Evolutionary conservation across 192 early-diverging fungal genomes (phyloP), one percentile per base, ranked within the genome.

Genomic region (Coemansia sp.): DNA sequence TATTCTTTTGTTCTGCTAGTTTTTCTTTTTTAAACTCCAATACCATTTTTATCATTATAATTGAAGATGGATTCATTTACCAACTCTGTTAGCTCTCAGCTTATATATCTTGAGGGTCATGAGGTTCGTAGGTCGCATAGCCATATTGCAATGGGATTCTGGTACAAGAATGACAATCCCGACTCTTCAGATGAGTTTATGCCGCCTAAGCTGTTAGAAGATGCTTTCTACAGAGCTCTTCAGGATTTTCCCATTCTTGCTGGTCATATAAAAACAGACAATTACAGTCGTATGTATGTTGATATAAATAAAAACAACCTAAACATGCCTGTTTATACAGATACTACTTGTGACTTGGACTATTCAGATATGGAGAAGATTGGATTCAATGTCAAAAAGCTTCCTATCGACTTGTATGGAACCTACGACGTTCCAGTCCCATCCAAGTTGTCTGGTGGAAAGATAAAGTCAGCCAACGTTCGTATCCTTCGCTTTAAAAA

Each of bases 251-350:
- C 26, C 3, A 26, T 26, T 3, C 26, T 26, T 26, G 26, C 26
- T 26, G 26, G 26, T 3, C 26, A 26, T 26, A 26, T 26, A 26
- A 26, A 2, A 3, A 26, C 26, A 26, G 26, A 26, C 3, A 26
- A 26, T 2, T 26, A 26, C 26, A 26, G 26, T 26, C 26, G 26
- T 3, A 26, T 26, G 3, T 26, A 26, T 3, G 13, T 75, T 15
- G 48, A 50, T n/a, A 56, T 69, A 4, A 50, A 75, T 23, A 12
- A 21, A n/a, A 9, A 40, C 52, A 49, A 69, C 44, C 23, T 75
- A 9, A 75, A 70, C 57, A 59, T 76, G 64, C 74, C 74, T 52
- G 60, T 62, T 42, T 76, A 62, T n/a, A 40, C 16, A 1, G 68
- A 67, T 48, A 61, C 74, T 5, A 18, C 32, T 15, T 62, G 64